These are phyloP conservation scores for Candida sanyiensis DNA, from an alignment of 805 yeast genomes.

Conservation along the genomic window DNA sequence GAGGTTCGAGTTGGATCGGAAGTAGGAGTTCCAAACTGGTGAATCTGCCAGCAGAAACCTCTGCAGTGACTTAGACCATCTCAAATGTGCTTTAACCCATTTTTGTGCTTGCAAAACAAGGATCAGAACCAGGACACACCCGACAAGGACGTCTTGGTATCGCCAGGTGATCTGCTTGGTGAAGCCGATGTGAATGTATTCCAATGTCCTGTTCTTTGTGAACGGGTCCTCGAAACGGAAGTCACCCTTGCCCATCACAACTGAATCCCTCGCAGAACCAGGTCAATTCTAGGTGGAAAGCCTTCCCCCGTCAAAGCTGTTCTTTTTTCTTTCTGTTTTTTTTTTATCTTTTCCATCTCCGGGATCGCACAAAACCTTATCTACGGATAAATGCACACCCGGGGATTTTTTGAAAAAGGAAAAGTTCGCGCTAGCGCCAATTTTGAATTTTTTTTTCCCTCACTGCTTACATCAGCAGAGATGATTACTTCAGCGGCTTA, in stretches of 20 bases:
- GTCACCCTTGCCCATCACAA: slow-evolving; percentile 10
- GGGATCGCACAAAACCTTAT: too few relatives aligned
- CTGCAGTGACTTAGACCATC: not conserved
- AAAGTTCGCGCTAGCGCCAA: too few relatives aligned
- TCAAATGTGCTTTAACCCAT: not conserved
- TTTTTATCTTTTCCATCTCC: slow-evolving; percentile 6
- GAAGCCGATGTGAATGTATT: slow-evolving; percentile 19
- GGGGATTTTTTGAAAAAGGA: too few relatives aligned
- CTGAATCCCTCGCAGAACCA: not conserved
- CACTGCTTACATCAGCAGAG: too few relatives aligned
- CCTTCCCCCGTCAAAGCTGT: not conserved
- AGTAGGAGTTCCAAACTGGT: slow-evolving; percentile 11
- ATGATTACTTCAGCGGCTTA: too few relatives aligned
- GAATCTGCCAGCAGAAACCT: slow-evolving; percentile 9
- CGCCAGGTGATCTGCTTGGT: slow-evolving; percentile 19
- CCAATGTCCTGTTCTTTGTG: slow-evolving; percentile 15
- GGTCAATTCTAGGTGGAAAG: not conserved
- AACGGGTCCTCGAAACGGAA: slow-evolving; percentile 22
- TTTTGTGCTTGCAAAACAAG: not conserved
- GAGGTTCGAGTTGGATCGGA: slow-evolving; percentile 14
- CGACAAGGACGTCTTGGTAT: slow-evolving; percentile 19
- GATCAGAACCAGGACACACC: slow-evolving; percentile 1
- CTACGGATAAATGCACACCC: too few relatives aligned
- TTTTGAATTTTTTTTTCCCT: too few relatives aligned
- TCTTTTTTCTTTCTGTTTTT: not conserved